Conservation (phyloP, 1,284 basidiomycete species). For the Ceratobasidium sp. region DNA sequence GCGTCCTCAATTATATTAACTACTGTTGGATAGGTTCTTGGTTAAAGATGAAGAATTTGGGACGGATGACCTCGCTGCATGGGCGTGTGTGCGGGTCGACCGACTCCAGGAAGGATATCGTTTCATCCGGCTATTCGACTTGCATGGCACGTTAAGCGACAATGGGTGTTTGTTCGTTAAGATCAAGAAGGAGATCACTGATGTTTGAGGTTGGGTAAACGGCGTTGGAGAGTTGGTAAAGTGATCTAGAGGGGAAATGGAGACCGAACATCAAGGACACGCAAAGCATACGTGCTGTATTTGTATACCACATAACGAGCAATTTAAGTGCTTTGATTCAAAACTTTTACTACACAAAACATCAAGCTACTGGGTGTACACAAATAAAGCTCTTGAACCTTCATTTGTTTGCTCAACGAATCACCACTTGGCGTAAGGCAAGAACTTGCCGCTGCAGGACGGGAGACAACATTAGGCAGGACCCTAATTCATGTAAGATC, state of each 20-base stretch:
- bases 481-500: conserved; percentile 14
- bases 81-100: conserved; percentile 37
- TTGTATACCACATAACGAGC: not conserved
- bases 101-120: conserved; percentile 37
- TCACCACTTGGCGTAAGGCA: conserved; percentile 78
- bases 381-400: not conserved
- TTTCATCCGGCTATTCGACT: conserved; percentile 30
- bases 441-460: conserved; percentile 73
- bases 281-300: not conserved
- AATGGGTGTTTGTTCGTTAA: conserved; percentile 40
- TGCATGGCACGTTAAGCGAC: conserved; percentile 27
- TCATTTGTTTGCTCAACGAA: not conserved
- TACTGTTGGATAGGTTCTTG: conserved; percentile 1
- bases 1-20: not conserved
- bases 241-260: too few relatives aligned
- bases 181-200: conserved; percentile 39
- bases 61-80: conserved; percentile 25
- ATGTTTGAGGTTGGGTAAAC: not conserved
- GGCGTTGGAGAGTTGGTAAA: too few relatives aligned
- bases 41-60: conserved; percentile 40
- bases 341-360: not conserved
- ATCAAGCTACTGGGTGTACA: not conserved
- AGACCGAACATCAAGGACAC: not conserved
- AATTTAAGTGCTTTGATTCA: not conserved
- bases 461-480: conserved; percentile 6